Percentiles rank a stretch among this genome's conserved stretches.
These are phyloP conservation scores for Alternaria postmessia DNA, from an alignment of 2,329 filamentous ascomycete species.

Conservation along the genomic window DNA sequence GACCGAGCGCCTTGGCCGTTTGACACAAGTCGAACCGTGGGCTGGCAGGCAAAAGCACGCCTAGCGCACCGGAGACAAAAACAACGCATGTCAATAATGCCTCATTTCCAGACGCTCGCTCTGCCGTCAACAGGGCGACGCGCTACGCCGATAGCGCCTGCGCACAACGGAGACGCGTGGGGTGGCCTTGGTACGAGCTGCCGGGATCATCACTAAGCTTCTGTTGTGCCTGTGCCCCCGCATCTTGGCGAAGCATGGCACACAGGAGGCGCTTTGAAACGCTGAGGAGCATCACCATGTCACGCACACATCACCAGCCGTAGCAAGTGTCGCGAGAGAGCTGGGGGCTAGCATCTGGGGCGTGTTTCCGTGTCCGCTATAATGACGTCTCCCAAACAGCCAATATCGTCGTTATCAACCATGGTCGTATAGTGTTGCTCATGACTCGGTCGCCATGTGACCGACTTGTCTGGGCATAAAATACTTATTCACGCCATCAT, in stretches of 20 bases:
- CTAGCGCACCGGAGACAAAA: slow-evolving; percentile 19
- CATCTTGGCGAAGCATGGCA: slow-evolving; percentile 14
- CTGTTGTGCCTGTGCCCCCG: slow-evolving; percentile 21
- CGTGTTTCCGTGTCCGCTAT: neutral
- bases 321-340: neutral
- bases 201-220: slow-evolving; percentile 31
- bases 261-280: neutral
- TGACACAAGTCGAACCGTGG: slow-evolving; percentile 4
- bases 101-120: slow-evolving; percentile 18
- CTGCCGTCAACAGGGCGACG: slow-evolving; percentile 11
- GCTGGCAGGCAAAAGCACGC: slow-evolving; percentile 1
- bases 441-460: slow-evolving; percentile 10
- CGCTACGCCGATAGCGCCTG: slow-evolving; percentile 20
- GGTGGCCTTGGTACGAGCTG: slow-evolving; percentile 14
- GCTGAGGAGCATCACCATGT: neutral
- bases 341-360: neutral
- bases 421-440: slow-evolving; percentile 7
- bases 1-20: slow-evolving; percentile 5
- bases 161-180: slow-evolving; percentile 16
- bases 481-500: slow-evolving; percentile 64
- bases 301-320: neutral
- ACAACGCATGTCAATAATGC: slow-evolving; percentile 21
- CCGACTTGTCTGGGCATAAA: neutral
- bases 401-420: slow-evolving; percentile 9
- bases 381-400: slow-evolving; percentile 1